Percentiles rank a stretch among this genome's conserved stretches.
Conservation (phyloP, 169 alveolate genomes). For the Plasmodium gallinaceum region DNA sequence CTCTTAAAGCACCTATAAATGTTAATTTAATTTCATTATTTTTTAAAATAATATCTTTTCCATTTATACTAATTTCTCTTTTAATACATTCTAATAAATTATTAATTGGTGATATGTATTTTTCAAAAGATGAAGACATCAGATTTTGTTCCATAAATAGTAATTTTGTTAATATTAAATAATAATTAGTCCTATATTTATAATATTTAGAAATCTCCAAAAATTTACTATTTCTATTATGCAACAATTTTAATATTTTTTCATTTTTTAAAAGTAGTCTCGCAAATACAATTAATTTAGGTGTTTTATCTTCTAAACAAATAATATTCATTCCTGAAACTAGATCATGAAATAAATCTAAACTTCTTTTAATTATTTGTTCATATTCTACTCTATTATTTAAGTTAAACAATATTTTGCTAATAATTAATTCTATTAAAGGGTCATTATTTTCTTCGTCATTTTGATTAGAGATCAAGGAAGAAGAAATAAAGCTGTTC, state of each 20-base stretch:
- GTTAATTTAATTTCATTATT: conserved; percentile 85
- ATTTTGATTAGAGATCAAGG: conserved; percentile 41
- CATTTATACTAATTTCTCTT: conserved; percentile 81
- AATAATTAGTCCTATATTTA: conserved; percentile 92
- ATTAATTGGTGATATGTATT: conserved; percentile 88
- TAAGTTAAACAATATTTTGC: conserved; percentile 87
- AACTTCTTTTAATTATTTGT: conserved; percentile 90
- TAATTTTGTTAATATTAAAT: conserved; percentile 91
- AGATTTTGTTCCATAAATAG: conserved; percentile 89
- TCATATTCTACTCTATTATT: conserved; percentile 90
- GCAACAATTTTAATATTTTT: conserved; percentile 85
- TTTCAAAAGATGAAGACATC: conserved; percentile 86
- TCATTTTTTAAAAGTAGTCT: conserved; percentile 92
- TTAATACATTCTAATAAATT: conserved; percentile 81
- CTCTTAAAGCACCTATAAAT: conserved; percentile 92
- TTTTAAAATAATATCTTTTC: conserved; percentile 77
- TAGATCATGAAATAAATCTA: conserved; percentile 91
- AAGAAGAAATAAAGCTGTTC: conserved; percentile 34
- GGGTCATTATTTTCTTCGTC: conserved; percentile 72
- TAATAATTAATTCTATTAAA: conserved; percentile 43
- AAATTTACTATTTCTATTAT: conserved; percentile 83
- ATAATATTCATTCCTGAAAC: conserved; percentile 95
- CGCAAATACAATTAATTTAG: conserved; percentile 93
- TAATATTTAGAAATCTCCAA: conserved; percentile 85
- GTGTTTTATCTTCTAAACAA: conserved; percentile 92